Base-by-base conservation (phyloP, 352 stramenopile genomes). In the Peronospora farinosa region DNA sequence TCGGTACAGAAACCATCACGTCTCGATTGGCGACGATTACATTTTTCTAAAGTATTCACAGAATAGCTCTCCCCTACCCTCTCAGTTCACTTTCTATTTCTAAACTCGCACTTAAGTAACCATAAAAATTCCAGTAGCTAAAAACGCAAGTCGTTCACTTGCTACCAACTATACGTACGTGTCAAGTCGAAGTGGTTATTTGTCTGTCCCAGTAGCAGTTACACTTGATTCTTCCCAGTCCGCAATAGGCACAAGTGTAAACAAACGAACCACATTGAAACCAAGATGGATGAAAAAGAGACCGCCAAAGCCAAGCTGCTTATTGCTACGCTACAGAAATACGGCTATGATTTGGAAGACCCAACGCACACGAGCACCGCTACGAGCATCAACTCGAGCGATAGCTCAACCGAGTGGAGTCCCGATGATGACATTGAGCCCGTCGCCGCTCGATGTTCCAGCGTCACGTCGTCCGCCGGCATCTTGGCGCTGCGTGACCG, bases 311-410 rank as follows among this genome's bases (percentile, higher is more conserved):
- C 75, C 48, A 81, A 81, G 48, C 45, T 90, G 44, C 69, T 92
- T 40, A 86, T 91, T 51, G 69, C 73, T 23, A 92, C 76, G 58
- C 65, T 92, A 31, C 78, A 92, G 53, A 90, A 90, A 48, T 84
- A 88, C 60, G 82, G 82, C 46, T 92, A 92, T 62, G 77, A 92
- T 55, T 60, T 92, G 15, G 63, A 69, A 40, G 66, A 75, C 50
- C 53, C 60, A 2, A 30, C 62, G 8, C 57, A 38, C 27, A 50
- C 43, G 19, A 70, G 57, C 57, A 61, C 53, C 15, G 54, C 15
- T 33, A 53, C 48, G 9, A 67, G 56, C 44, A 55, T 49, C 7
- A 63, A 60, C 40, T 73, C 65, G 12, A 68, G 64, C 39, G 65
- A 64, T 6, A 50, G 57, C 23, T 63, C 67, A 16, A 65, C 62